Percentiles rank a stretch among this genome's conserved stretches.
phyloP scores from a whole-genome alignment of 768 basidiomycete species.

The Lactarius hengduanensis region DNA sequence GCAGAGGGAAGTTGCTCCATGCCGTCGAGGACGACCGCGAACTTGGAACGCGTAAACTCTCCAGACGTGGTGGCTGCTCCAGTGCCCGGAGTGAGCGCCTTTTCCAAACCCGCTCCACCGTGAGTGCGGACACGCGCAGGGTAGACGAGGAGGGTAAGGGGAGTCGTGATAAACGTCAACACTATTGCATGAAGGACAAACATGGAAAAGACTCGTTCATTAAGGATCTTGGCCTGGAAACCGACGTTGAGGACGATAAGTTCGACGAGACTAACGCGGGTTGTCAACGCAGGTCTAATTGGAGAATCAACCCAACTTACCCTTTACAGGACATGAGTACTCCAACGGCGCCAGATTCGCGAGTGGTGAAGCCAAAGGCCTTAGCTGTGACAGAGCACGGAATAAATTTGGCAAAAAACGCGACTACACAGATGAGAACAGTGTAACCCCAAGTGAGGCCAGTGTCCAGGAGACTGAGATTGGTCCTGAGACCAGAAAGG shows the following conservation, averaged over 20 bases:
- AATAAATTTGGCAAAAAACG: conserved; percentile 78
- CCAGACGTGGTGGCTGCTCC: conserved; percentile 19
- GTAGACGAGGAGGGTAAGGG: conserved; percentile 75
- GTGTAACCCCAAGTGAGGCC: conserved; percentile 83
- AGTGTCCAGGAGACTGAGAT: conserved; percentile 72
- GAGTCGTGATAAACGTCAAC: conserved; percentile 82
- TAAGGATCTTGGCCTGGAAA: conserved; percentile 60
- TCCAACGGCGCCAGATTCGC: conserved; percentile 84
- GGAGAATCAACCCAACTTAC: conserved; percentile 39
- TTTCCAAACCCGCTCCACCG: conserved; percentile 29
- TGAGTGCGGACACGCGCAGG: conserved; percentile 57
- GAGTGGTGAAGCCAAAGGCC: conserved; percentile 58
- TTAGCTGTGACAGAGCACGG: conserved; percentile 63
- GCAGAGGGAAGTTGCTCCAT: conserved; percentile 78
- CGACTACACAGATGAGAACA: conserved; percentile 67
- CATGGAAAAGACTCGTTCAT: conserved; percentile 78
- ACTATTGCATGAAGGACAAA: conserved; percentile 79
- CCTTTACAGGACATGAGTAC: conserved; percentile 91
- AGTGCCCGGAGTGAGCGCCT: conserved; percentile 18
- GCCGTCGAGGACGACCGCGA: conserved; percentile 75
- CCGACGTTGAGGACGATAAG: conserved; percentile 93
- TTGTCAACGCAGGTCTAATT: conserved; percentile 5
- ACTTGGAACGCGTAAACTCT: conserved; percentile 52
- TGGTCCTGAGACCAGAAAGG: conserved; percentile 74
- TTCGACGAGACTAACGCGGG: conserved; percentile 59